phyloP scores from a whole-genome alignment of 2,329 filamentous ascomycete genomes.

The Talaromyces sp. region DNA sequence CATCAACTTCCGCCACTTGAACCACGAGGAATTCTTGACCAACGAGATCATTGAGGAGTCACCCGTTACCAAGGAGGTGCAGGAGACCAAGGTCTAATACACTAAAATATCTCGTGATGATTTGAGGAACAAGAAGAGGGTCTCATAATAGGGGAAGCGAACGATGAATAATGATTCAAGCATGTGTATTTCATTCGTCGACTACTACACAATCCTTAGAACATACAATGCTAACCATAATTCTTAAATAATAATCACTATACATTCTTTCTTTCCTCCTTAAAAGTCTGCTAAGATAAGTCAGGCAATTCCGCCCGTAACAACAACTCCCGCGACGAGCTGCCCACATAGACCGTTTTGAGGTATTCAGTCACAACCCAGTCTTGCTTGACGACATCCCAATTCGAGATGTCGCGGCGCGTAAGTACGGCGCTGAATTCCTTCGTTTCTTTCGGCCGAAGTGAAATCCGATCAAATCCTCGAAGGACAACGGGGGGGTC shows the following conservation, averaged over 20 bases:
- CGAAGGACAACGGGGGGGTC: slow-evolving; percentile 66
- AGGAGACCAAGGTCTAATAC: slow-evolving; percentile 9
- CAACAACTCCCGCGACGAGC: slow-evolving; percentile 55
- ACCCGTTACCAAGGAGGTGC: not conserved
- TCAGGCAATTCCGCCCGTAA: slow-evolving; percentile 39
- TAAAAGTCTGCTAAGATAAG: not conserved
- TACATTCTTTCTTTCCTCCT: not conserved
- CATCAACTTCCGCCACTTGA: slow-evolving; percentile 45
- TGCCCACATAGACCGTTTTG: slow-evolving; percentile 61
- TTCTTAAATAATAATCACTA: not conserved
- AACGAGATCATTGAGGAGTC: not conserved
- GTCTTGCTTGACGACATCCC: slow-evolving; percentile 73
- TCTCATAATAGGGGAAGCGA: not conserved
- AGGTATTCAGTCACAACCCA: slow-evolving; percentile 64
- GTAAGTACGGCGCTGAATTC: slow-evolving; percentile 67
- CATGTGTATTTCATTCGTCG: not conserved
- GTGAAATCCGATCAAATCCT: slow-evolving; percentile 72
- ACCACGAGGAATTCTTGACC: slow-evolving; percentile 48
- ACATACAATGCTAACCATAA: not conserved
- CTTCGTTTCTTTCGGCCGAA: slow-evolving; percentile 63
- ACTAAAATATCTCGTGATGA: too few species aligned
- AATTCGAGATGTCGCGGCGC: slow-evolving; percentile 79
- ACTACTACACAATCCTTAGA: not conserved
- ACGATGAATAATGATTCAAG: not conserved
- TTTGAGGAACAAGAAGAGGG: too few species aligned